Evolutionary conservation across 1,284 basidiomycete genomes (phyloP), one percentile per base, ranked within the genome.

Genomic region (Rhodotorula glutinis): DNA sequence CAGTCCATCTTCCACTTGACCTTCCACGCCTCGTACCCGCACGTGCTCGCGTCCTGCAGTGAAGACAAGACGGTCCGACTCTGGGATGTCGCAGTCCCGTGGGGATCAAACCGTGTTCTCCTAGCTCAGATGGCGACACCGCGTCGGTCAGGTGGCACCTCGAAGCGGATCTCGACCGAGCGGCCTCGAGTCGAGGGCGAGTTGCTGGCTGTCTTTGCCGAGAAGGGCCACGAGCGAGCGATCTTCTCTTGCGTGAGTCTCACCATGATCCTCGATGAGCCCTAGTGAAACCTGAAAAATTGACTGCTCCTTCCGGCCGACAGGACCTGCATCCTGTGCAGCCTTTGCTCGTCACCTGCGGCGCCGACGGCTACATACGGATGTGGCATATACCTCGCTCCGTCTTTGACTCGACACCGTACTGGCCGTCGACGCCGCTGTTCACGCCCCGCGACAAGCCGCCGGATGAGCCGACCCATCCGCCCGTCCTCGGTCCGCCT

Each of bases 41-140:
- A 79, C 60, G 75, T 78, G 53, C 63, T 79, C 57, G 75, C 76
- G 5, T 75, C 77, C 0, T 72, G 68, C n/a, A 77, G 75, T 2
- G 64, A 61, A 3, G 78, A 79, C 66, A 67, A 71, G 25, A 76
- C 77, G 4, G 62, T 70, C 19, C 69, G 78, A 25, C 74, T 79
- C 21, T 76, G 75, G 75, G 77, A 78, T 60, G 57, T 46, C 4
- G 58, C 65, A 0, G 13, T 70, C 2, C 51, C 59, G 1, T 53
- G 58, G 54, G 67, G 67, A 1, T 40, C 58, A 13, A 52, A 69
- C 54, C 41, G 21, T 2, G 61, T 33, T 2, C 17, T 65, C 21
- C 46, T 23, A 11, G 11, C 33, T 38, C 33, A 38, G 5, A 38
- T 38, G 33, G 33, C 33, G 33, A 11, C 33, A 38, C 11, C 7